phyloP scores from a whole-genome alignment of 177 flowering plant species.

The Vitis hybrid region DNA sequence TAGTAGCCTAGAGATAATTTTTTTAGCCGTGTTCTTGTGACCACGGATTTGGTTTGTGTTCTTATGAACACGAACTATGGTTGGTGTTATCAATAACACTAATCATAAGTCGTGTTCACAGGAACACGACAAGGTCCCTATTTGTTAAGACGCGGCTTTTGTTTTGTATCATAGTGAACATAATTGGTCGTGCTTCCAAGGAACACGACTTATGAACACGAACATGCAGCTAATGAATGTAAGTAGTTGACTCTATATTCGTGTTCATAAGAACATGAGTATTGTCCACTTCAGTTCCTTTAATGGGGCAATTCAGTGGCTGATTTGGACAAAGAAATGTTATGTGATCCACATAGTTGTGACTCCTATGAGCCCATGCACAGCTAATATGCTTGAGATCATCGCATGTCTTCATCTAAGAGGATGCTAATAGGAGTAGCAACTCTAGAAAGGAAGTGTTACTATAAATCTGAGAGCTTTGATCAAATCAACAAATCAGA shows the following conservation, averaged over 20 bases:
- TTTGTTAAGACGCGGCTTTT: rapidly evolving
- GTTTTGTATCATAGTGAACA: too few species aligned
- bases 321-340: constrained; percentile 47
- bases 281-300: too few species aligned
- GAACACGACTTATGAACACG: background rate
- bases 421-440: constrained; percentile 34
- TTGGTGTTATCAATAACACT: too few species aligned
- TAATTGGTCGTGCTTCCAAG: background rate
- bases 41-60: too few species aligned
- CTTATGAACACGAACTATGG: too few species aligned
- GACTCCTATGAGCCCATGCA: constrained; percentile 45
- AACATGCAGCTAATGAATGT: background rate
- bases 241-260: too few species aligned
- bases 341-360: constrained; percentile 37
- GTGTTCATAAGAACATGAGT: too few species aligned
- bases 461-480: constrained; percentile 42
- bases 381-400: constrained; percentile 55
- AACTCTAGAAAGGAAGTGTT: constrained; percentile 45
- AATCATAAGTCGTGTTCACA: too few species aligned
- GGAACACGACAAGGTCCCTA: too few species aligned
- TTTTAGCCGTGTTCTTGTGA: too few species aligned
- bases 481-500: constrained; percentile 44
- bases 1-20: too few species aligned
- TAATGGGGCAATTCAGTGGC: constrained; percentile 13
- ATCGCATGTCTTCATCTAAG: constrained; percentile 47